Percentiles rank a stretch among this genome's conserved stretches.
These are phyloP conservation scores for Mariannaea sp. DNA, from an alignment of 2,329 filamentous ascomycete species.

Conservation along the genomic window DNA sequence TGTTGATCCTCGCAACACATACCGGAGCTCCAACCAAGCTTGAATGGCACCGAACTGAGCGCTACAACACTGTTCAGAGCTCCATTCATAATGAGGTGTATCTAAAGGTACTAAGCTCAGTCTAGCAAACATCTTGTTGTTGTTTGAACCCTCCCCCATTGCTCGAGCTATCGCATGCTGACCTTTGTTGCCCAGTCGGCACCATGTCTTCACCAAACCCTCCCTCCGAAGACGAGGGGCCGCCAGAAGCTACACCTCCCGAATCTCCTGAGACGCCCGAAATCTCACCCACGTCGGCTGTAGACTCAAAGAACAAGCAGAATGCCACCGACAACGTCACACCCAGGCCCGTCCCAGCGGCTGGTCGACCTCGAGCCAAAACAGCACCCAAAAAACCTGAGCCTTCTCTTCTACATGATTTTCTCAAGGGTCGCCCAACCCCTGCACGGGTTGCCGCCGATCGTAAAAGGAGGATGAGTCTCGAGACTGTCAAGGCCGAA, in stretches of 20 bases:
- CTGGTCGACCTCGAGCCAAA: conserved; percentile 39
- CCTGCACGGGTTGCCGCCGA: conserved; percentile 59
- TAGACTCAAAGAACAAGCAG: conserved; percentile 14
- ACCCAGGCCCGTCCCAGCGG: conserved; percentile 51
- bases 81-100: conserved; percentile 37
- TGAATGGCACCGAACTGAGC: conserved; percentile 9
- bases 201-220: conserved; percentile 38
- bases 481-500: conserved; percentile 63
- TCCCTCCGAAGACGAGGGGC: conserved; percentile 33
- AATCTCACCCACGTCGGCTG: neutral
- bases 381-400: conserved; percentile 47
- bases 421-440: conserved; percentile 61
- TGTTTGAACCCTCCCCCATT: conserved; percentile 7
- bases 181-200: conserved; percentile 24
- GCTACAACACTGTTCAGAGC: conserved; percentile 17
- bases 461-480: conserved; percentile 58
- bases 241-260: conserved; percentile 28
- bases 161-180: conserved; percentile 21
- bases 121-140: neutral
- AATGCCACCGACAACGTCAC: conserved; percentile 34
- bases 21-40: conserved; percentile 4
- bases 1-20: conserved; percentile 10
- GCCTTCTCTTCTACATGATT: conserved; percentile 59
- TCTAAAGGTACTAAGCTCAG: conserved; percentile 30
- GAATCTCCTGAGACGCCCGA: conserved; percentile 3